A percentile compares a stretch with the other conserved stretches of the same genome.
These are phyloP conservation scores for Apiospora aurea DNA, from an alignment of 2,329 filamentous ascomycete species.

Conservation along the genomic window DNA sequence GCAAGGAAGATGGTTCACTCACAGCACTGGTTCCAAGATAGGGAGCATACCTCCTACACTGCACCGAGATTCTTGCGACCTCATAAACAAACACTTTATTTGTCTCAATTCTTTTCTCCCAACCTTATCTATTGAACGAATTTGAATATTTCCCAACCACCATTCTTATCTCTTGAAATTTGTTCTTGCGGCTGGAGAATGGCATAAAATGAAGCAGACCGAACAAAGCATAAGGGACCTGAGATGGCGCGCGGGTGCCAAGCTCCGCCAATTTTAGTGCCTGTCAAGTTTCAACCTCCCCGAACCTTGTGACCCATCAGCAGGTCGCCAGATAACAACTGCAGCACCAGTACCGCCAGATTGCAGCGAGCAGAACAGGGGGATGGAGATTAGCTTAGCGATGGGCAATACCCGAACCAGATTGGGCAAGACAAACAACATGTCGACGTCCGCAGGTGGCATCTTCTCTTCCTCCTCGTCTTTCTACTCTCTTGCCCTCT, in stretches of 20 bases:
- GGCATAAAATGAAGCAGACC: neutral
- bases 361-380: conserved; percentile 3
- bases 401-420: conserved; percentile 1
- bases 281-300: neutral
- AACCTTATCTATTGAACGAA: no score
- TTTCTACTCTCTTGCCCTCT: neutral
- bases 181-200: neutral
- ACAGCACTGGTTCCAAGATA: neutral
- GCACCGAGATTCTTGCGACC: neutral
- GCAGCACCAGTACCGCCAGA: neutral
- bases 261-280: conserved; percentile 15
- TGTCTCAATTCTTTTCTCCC: neutral
- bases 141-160: no score
- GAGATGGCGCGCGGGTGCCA: neutral
- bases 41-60: neutral
- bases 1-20: neutral
- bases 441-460: neutral
- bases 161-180: no score
- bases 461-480: neutral
- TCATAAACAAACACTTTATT: neutral
- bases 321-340: neutral
- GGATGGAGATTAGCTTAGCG: conserved; percentile 13
- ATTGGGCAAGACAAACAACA: conserved; percentile 18
- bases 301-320: conserved; percentile 9
- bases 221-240: neutral